A percentile compares a stretch with the other conserved stretches of the same genome.
These are phyloP conservation scores for Claviceps capensis DNA, from an alignment of 2,329 filamentous ascomycete species.

Conservation along the genomic window DNA sequence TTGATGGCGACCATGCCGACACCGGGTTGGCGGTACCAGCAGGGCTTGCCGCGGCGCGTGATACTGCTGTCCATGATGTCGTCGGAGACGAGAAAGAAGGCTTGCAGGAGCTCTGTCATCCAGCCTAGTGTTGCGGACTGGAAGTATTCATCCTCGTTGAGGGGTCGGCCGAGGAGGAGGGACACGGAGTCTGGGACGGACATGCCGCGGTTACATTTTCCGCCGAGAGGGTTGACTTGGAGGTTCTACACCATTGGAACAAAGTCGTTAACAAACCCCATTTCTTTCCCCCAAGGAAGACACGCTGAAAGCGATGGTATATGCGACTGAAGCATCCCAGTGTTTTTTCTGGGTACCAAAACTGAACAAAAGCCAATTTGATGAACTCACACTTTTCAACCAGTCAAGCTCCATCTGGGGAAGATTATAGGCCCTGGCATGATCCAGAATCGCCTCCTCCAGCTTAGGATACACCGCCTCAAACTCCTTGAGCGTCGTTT, in stretches of 20 bases:
- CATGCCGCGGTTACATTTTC: constrained; percentile 98
- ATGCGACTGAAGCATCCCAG: no score
- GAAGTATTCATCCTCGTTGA: constrained; percentile 77
- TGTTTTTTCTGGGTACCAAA: neutral
- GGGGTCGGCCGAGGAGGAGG: constrained; percentile 56
- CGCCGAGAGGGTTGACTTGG: constrained; percentile 75
- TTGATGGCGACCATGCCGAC: constrained; percentile 98
- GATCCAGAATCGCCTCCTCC: constrained; percentile 64
- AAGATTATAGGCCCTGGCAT: constrained; percentile 71
- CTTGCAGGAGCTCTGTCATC: constrained; percentile 96
- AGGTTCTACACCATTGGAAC: constrained; percentile 43
- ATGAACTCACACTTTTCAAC: constrained; percentile 57
- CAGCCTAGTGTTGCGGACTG: constrained; percentile 79
- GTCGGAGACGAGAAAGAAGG: constrained; percentile 96
- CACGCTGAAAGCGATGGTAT: no score
- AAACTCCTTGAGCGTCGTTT: constrained; percentile 71
- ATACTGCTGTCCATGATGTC: constrained; percentile 98
- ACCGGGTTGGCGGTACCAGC: constrained; percentile 84
- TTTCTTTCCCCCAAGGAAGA: no score
- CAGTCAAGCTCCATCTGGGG: constrained; percentile 70
- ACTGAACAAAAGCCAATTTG: neutral
- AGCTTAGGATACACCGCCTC: constrained; percentile 82
- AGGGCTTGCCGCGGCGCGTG: constrained; percentile 85
- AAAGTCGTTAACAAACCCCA: neutral
- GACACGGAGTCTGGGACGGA: constrained; percentile 87